A percentile compares a stretch with the other conserved stretches of the same genome.
Conservation (phyloP, 805 yeast genomes). For the Komagataella phaffii region DNA sequence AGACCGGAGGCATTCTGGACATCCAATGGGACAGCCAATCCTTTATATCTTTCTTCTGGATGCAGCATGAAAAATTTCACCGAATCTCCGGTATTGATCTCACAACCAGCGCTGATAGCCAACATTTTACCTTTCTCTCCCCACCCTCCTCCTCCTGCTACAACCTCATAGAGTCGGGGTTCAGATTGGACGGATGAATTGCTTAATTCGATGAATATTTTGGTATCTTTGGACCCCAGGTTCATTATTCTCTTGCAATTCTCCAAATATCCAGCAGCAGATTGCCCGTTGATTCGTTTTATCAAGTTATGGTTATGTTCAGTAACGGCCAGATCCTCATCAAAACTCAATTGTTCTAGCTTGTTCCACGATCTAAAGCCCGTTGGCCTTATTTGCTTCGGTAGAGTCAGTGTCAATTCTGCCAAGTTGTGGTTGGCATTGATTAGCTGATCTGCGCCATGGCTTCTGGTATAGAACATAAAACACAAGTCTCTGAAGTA, state of each 20-base stretch:
- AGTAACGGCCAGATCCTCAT: conserved; percentile 27
- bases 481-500: background rate
- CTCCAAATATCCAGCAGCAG: conserved; percentile 48
- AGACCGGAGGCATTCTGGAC: background rate
- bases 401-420: background rate
- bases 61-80: conserved; percentile 21
- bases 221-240: conserved; percentile 27
- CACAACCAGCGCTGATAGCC: conserved; percentile 41
- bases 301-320: conserved; percentile 42
- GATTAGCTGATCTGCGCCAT: background rate
- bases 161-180: conserved; percentile 28
- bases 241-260: conserved; percentile 24
- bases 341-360: background rate
- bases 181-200: background rate
- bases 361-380: background rate
- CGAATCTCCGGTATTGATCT: conserved; percentile 26
- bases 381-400: background rate
- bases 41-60: background rate
- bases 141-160: conserved; percentile 74
- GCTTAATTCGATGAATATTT: conserved; percentile 22
- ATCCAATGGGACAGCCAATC: background rate
- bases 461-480: background rate
- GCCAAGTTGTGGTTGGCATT: background rate
- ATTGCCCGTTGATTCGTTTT: conserved; percentile 34
- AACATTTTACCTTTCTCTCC: conserved; percentile 53